These are phyloP conservation scores for Discostella pseudostelligera DNA, from an alignment of 108 stramenopile species.

Conservation along the genomic window DNA sequence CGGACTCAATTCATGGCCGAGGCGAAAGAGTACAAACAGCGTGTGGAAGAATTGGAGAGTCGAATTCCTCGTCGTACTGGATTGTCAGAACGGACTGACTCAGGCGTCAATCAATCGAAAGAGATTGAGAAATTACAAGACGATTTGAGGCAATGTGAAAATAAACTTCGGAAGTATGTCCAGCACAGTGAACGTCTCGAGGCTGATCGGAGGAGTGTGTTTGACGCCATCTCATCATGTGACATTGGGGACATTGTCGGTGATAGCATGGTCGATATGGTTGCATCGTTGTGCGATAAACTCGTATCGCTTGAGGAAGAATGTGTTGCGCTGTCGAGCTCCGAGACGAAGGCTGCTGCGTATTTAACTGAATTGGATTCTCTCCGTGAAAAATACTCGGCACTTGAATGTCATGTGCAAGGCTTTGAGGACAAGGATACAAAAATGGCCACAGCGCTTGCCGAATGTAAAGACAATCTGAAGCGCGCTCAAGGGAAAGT, in stretches of 20 bases:
- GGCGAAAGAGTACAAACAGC: constrained; percentile 52
- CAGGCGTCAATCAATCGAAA: constrained; percentile 17
- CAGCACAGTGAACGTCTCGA: constrained; percentile 72
- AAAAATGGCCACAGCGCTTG: constrained; percentile 36
- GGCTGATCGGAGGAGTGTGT: constrained; percentile 66
- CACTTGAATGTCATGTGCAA: constrained; percentile 39
- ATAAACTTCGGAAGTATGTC: constrained; percentile 78
- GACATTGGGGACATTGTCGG: constrained; percentile 52
- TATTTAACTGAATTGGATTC: constrained; percentile 49
- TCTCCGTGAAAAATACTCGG: constrained; percentile 43
- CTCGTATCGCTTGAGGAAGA: constrained; percentile 66
- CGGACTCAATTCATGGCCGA: constrained; percentile 51
- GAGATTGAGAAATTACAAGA: constrained; percentile 58
- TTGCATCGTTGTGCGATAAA: constrained; percentile 61
- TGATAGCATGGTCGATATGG: constrained; percentile 56
- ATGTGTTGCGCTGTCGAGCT: constrained; percentile 47
- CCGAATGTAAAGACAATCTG: constrained; percentile 41
- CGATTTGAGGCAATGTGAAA: constrained; percentile 72
- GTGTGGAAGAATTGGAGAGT: constrained; percentile 47
- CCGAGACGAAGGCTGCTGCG: constrained; percentile 39
- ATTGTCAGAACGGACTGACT: constrained; percentile 27
- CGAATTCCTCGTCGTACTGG: constrained; percentile 28
- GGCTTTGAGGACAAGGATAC: constrained; percentile 33
- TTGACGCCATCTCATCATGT: constrained; percentile 43
- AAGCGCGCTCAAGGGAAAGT: constrained; percentile 48